phyloP scores from a whole-genome alignment of 2,329 filamentous ascomycete species.

The Trichoderma cornu-damae region DNA sequence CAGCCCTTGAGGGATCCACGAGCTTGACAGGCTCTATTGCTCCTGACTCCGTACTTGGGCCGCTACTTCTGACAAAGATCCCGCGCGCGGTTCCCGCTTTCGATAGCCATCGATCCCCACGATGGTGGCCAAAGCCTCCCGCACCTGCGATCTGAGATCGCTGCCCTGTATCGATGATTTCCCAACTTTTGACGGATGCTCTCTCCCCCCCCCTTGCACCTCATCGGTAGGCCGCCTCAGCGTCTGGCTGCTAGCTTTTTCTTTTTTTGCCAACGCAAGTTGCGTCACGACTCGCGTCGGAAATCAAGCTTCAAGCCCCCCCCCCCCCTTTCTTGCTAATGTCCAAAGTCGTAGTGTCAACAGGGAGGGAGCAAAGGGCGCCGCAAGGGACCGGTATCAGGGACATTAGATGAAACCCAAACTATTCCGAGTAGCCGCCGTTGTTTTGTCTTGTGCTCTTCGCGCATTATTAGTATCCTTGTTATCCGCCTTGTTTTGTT shows the following conservation, averaged over 20 bases:
- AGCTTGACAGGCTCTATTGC: not conserved
- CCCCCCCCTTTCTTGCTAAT: not conserved
- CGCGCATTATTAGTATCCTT: not conserved
- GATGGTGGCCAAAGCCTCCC: slow-evolving; percentile 9
- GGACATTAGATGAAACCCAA: slow-evolving; percentile 1
- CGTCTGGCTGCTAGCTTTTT: not conserved
- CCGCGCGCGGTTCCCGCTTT: not conserved
- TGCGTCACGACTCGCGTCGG: slow-evolving; percentile 7
- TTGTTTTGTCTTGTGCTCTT: slow-evolving; percentile 1
- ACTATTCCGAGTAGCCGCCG: not conserved
- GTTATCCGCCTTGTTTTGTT: not conserved
- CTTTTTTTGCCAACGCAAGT: not conserved
- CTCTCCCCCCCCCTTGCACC: too few species aligned
- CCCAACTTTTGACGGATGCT: not conserved
- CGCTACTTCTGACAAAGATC: too few species aligned
- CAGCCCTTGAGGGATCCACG: not conserved
- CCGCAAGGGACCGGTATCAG: not conserved
- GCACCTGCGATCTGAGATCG: slow-evolving; percentile 8
- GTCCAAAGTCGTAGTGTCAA: not conserved
- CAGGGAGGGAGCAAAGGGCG: slow-evolving; percentile 1
- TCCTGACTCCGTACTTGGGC: too few species aligned
- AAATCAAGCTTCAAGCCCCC: not conserved
- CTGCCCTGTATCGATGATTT: slow-evolving; percentile 6
- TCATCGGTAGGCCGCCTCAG: not conserved
- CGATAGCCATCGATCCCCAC: not conserved